These are phyloP conservation scores for Lachnellula hyalina DNA, from an alignment of 2,329 filamentous ascomycete species.

Conservation along the genomic window DNA sequence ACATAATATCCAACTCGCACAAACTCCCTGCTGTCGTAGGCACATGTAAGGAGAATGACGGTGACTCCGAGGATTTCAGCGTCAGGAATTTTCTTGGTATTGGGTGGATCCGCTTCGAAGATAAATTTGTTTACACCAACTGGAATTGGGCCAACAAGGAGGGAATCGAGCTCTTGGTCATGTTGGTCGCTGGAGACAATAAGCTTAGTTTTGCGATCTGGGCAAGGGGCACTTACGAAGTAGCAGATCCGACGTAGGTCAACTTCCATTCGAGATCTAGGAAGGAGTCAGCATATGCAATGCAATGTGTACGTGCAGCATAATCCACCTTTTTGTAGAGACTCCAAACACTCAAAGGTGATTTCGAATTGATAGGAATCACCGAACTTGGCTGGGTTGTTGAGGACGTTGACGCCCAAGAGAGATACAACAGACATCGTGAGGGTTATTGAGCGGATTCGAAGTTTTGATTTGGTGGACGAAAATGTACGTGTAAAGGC, in stretches of 20 bases:
- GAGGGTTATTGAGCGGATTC: constrained; percentile 14
- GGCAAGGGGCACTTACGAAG: constrained; percentile 61
- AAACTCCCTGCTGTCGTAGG: constrained; percentile 94
- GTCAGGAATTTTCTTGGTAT: constrained; percentile 84
- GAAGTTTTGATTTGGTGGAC: background rate
- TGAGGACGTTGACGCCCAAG: constrained; percentile 89
- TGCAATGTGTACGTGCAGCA: constrained; percentile 2
- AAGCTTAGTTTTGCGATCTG: background rate
- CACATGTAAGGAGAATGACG: constrained; percentile 91
- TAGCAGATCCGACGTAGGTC: constrained; percentile 97
- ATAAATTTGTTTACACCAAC: constrained; percentile 98
- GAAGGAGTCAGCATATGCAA: constrained; percentile 17
- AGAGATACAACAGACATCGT: constrained; percentile 95
- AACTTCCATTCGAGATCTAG: constrained; percentile 98
- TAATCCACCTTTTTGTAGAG: constrained; percentile 76
- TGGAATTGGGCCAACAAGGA: constrained; percentile 95
- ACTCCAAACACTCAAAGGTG: constrained; percentile 95
- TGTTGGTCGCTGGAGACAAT: constrained; percentile 54
- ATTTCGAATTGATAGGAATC: constrained; percentile 97
- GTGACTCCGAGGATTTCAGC: constrained; percentile 96
- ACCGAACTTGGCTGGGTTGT: constrained; percentile 93
- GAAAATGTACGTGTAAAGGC: background rate
- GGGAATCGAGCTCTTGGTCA: constrained; percentile 95
- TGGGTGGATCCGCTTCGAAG: constrained; percentile 91
- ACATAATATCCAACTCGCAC: constrained; percentile 98